Base-by-base conservation (phyloP, 345 rosid genomes). In the Eucalyptus pauciflora region DNA sequence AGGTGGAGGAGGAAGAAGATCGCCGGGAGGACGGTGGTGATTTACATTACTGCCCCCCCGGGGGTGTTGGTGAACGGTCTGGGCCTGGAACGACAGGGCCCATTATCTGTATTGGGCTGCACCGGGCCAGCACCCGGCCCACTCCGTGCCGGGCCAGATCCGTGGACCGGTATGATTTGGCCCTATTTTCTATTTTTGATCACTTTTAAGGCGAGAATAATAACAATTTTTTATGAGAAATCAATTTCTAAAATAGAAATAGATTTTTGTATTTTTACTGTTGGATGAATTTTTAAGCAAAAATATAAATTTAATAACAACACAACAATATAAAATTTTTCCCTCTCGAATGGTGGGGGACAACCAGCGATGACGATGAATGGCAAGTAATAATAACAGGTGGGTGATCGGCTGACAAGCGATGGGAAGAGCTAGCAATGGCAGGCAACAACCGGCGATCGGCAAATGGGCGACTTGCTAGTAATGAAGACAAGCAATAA, bases 391-490 rank as follows among this genome's bases (percentile, higher is more conserved):
- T 4, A 52, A 52, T 52, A 52, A 52, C 7, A 18, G 0, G 58
- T 52, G 58, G 58, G 58, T 3, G 58, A 52, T 1, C 0, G 0
- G 2, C 2, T 52, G 4, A 52, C 1, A 18, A 52, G 58, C 1
- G 1, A 52, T 52, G 24, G 18, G 58, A 52, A 52, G 4, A 52
- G 58, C 3, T 52, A 24, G 58, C 24, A 52, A 52, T 52, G 58
- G 58, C 58, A 52, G 1, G 58, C 20, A 52, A 10, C 58, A 52
- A 52, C 3, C 1, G 4, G 9, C 18, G 10, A 52, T 1, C 0
- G 4, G 1, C 4, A 1, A 7, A 52, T 3, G 24, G 58, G 58
- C 0, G 2, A 18, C 58, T 52, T 52, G 58, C 1, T 1, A 52
- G 10, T 52, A 52, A 52, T 0, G 10, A 52, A 52, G 1, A 52